A percentile compares a stretch with the other conserved stretches of the same genome.
These are phyloP conservation scores for Fusarium penzigii DNA, from an alignment of 2,329 filamentous ascomycete species.

Conservation along the genomic window DNA sequence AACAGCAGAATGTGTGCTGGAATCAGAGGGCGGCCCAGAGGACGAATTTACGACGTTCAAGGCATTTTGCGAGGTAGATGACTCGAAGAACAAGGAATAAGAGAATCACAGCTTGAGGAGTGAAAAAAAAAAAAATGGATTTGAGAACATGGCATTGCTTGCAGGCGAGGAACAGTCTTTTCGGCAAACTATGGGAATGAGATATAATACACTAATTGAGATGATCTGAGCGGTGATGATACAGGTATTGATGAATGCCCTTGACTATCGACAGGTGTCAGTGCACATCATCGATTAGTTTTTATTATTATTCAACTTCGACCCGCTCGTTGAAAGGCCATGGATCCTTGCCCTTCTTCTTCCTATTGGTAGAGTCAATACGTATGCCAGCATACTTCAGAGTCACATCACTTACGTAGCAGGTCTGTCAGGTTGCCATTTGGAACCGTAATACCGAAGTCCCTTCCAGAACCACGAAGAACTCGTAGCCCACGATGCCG, in stretches of 20 bases:
- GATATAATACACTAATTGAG: background rate
- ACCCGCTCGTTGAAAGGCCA: constrained; percentile 24
- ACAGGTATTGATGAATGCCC: too few relatives aligned
- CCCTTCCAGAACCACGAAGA: constrained; percentile 18
- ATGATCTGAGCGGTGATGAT: too few relatives aligned
- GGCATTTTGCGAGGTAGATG: constrained; percentile 84
- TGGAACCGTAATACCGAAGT: constrained; percentile 19
- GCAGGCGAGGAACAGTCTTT: background rate
- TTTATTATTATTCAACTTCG: constrained; percentile 6
- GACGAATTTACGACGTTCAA: constrained; percentile 86
- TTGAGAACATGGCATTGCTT: background rate
- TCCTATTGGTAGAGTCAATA: constrained; percentile 6
- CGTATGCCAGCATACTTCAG: background rate
- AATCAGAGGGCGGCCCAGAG: constrained; percentile 61
- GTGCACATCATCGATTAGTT: too few relatives aligned
- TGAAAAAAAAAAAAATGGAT: constrained; percentile 2
- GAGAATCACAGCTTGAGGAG: background rate
- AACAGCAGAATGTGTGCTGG: constrained; percentile 78
- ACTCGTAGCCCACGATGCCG: constrained; percentile 14
- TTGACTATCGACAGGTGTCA: too few relatives aligned
- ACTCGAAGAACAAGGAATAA: constrained; percentile 34
- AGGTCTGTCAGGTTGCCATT: constrained; percentile 12
- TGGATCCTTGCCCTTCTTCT: constrained; percentile 12
- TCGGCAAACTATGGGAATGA: background rate
- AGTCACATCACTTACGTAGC: constrained; percentile 3